phyloP scores from a whole-genome alignment of 106 monocot genomes.

The Chionographis japonica region DNA sequence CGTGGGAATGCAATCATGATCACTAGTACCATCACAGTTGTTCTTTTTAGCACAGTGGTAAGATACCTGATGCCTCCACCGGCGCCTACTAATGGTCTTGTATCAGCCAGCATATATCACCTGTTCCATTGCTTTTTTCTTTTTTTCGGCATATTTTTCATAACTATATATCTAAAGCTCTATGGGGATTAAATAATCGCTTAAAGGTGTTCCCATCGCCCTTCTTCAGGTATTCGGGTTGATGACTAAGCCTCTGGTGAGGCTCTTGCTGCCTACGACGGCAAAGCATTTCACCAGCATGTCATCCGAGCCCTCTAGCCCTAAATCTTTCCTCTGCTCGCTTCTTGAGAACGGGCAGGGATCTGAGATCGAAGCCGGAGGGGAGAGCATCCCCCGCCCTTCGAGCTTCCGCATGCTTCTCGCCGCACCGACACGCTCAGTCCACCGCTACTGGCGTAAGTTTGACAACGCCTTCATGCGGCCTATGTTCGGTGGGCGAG shows the following conservation, averaged over 20 bases:
- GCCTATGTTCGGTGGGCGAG: constrained; percentile 83
- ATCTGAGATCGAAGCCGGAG: constrained; percentile 17
- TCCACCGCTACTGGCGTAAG: constrained; percentile 84
- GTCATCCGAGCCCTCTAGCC: constrained; percentile 17
- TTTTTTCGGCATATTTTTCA: too few species aligned
- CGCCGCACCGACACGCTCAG: constrained; percentile 34
- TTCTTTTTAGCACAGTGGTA: constrained; percentile 50
- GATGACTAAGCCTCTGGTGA: constrained; percentile 36
- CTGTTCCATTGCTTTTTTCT: too few species aligned
- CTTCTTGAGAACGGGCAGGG: constrained; percentile 36
- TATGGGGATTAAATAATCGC: too few species aligned
- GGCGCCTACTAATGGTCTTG: too few species aligned
- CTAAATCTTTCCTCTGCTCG: constrained; percentile 15
- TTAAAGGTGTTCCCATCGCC: too few species aligned
- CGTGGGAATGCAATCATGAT: constrained; percentile 46
- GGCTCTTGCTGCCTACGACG: constrained; percentile 13
- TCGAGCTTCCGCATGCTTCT: constrained; percentile 70
- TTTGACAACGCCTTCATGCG: constrained; percentile 83
- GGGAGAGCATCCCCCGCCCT: constrained; percentile 8
- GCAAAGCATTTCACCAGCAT: constrained; percentile 1
- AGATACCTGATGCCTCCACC: background rate
- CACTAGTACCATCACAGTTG: constrained; percentile 49
- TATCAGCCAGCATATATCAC: too few species aligned
- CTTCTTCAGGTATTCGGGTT: constrained; percentile 33
- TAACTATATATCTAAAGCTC: too few species aligned